A percentile compares a stretch with the other conserved stretches of the same genome.
Conservation (phyloP, 768 basidiomycete genomes). For the Psilocybe sp. region DNA sequence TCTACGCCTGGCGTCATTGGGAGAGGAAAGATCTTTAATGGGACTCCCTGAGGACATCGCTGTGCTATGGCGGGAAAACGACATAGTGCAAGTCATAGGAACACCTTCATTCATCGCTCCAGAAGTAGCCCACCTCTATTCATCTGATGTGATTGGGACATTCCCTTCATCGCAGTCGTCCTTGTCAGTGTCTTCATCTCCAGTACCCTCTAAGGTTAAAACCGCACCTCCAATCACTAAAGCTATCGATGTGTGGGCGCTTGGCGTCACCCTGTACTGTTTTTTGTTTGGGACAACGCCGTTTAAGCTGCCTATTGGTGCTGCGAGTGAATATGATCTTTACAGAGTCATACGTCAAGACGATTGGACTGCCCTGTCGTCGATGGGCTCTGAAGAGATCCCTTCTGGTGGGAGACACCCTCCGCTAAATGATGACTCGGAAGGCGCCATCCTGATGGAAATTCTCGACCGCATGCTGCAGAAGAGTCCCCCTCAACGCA, state of each 20-base stretch:
- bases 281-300: constrained; percentile 87
- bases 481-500: constrained; percentile 73
- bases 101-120: constrained; percentile 97
- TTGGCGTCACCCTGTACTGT: constrained; percentile 94
- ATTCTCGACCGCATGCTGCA: constrained; percentile 76
- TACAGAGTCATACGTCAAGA: constrained; percentile 78
- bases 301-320: constrained; percentile 40
- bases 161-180: constrained; percentile 17
- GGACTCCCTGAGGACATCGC: constrained; percentile 46
- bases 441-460: constrained; percentile 63
- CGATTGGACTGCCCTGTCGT: constrained; percentile 64
- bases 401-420: constrained; percentile 59
- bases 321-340: constrained; percentile 59
- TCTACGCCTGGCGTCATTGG: constrained; percentile 69
- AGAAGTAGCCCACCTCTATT: constrained; percentile 80
- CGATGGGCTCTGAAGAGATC: constrained; percentile 71
- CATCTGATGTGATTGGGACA: constrained; percentile 27
- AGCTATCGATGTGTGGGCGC: constrained; percentile 96
- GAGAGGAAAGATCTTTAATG: constrained; percentile 33
- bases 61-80: constrained; percentile 78
- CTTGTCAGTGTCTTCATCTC: constrained; percentile 26
- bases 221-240: constrained; percentile 69
- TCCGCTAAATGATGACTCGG: constrained; percentile 15
- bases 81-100: constrained; percentile 87
- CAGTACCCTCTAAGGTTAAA: not conserved